Evolutionary conservation across 177 flowering plant genomes (phyloP).

Genomic region (Tripterygium wilfordii): DNA sequence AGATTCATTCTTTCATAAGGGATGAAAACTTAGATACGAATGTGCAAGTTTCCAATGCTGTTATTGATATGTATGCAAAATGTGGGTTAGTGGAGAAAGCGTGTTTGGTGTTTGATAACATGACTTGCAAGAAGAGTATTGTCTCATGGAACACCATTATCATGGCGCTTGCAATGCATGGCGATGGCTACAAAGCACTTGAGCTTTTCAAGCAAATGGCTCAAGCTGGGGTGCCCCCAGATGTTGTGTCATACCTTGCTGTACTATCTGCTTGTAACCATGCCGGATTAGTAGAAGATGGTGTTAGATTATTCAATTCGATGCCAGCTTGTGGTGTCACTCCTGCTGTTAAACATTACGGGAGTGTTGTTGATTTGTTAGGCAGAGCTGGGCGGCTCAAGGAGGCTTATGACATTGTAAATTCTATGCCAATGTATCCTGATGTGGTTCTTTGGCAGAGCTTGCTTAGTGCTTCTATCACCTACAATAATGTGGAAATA

Average conservation of each 20-base stretch:
- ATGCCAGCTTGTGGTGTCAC: conserved; percentile 40
- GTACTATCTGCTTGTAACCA: conserved; percentile 80
- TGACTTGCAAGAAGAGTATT: conserved; percentile 36
- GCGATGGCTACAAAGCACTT: conserved; percentile 48
- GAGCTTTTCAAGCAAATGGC: conserved; percentile 56
- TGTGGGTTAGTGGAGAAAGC: conserved; percentile 74
- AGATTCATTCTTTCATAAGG: conserved; percentile 28
- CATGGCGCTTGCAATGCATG: conserved; percentile 75
- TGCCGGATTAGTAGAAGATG: conserved; percentile 73
- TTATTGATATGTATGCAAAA: conserved; percentile 81
- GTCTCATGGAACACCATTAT: conserved; percentile 87
- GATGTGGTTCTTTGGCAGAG: conserved; percentile 83
- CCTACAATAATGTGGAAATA: conserved; percentile 60
- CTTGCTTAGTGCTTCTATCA: conserved; percentile 68
- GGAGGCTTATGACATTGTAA: conserved; percentile 53
- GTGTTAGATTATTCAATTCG: conserved; percentile 44
- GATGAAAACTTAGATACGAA: conserved; percentile 37
- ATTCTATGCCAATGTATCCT: conserved; percentile 52
- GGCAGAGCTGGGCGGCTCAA: conserved; percentile 75
- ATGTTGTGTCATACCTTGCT: conserved; percentile 57
- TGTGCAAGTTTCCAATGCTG: conserved; percentile 63
- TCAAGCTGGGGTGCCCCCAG: conserved; percentile 30
- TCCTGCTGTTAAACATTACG: conserved; percentile 73
- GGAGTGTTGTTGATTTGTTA: conserved; percentile 69
- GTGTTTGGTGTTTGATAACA: conserved; percentile 36